Evolutionary conservation across 2,329 filamentous ascomycete species (phyloP).

Genomic region (Macrophomina phaseolina): DNA sequence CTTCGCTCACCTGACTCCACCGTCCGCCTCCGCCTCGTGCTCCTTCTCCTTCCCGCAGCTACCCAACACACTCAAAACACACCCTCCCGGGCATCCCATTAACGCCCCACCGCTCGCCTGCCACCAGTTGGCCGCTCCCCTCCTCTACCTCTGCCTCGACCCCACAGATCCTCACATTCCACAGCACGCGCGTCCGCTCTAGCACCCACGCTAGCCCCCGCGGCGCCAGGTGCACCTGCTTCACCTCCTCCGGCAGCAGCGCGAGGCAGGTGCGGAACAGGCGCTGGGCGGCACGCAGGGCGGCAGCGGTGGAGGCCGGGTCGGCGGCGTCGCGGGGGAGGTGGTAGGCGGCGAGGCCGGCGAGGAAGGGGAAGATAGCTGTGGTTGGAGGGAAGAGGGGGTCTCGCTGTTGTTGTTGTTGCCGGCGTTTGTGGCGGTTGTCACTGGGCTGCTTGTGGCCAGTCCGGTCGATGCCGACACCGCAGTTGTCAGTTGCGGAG

Average conservation of each 20-base stretch:
- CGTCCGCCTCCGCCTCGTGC: too few species aligned
- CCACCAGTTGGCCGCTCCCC: background rate
- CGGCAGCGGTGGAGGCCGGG: too few species aligned
- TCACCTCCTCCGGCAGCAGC: background rate
- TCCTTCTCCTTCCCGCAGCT: background rate
- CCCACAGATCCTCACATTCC: conserved; percentile 15
- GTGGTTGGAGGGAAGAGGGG: background rate
- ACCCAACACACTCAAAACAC: background rate
- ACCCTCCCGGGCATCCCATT: conserved; percentile 1
- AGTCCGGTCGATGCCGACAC: background rate
- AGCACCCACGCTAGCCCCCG: conserved; percentile 2
- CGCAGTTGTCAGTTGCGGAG: background rate
- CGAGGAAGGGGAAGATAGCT: conserved; percentile 19
- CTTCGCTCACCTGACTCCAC: too few species aligned
- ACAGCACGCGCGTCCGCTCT: conserved; percentile 20
- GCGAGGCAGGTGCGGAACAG: conserved; percentile 2
- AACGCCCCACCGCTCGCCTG: conserved; percentile 5
- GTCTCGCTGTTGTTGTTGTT: background rate
- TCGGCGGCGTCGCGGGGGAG: background rate
- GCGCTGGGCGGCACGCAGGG: background rate
- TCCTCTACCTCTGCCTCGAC: conserved; percentile 1
- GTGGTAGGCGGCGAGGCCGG: conserved; percentile 18
- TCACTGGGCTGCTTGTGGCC: background rate
- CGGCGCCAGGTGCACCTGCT: background rate
- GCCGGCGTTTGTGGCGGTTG: background rate